These are phyloP conservation scores for Fragaria ananassa DNA, from an alignment of 306 rosid genomes.

Conservation along the genomic window DNA sequence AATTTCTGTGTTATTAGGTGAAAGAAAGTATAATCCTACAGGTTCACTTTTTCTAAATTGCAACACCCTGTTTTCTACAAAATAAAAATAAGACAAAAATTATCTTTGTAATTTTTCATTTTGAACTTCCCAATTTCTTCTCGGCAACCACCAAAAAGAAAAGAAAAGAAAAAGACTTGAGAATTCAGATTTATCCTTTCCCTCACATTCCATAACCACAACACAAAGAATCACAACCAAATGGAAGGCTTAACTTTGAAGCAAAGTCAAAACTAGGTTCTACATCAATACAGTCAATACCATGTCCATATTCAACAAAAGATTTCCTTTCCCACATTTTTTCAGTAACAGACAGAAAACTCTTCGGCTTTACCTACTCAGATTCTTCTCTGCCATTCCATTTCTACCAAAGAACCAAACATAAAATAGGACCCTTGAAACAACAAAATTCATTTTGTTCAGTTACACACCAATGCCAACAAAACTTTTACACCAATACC, in stretches of 20 bases:
- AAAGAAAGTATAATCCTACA: too few relatives aligned
- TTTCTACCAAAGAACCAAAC: background rate
- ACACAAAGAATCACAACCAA: background rate
- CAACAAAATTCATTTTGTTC: background rate
- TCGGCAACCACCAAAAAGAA: background rate
- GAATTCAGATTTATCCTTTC: background rate
- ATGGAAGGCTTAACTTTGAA: background rate
- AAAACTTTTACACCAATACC: background rate
- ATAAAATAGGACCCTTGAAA: background rate
- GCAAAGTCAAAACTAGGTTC: background rate
- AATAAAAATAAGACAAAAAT: too few relatives aligned
- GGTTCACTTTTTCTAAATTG: too few relatives aligned
- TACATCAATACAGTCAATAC: background rate
- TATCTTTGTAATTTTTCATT: too few relatives aligned
- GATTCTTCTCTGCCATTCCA: background rate
- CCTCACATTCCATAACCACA: background rate
- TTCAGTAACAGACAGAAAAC: background rate
- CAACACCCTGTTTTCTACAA: too few relatives aligned
- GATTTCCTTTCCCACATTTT: background rate
- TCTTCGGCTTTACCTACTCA: background rate
- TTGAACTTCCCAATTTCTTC: background rate
- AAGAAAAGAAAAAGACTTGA: background rate
- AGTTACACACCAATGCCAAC: background rate
- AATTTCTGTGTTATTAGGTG: background rate
- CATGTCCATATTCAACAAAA: background rate